These are phyloP conservation scores for Pseudocercospora cruenta DNA, from an alignment of 2,329 filamentous ascomycete species.

Conservation along the genomic window DNA sequence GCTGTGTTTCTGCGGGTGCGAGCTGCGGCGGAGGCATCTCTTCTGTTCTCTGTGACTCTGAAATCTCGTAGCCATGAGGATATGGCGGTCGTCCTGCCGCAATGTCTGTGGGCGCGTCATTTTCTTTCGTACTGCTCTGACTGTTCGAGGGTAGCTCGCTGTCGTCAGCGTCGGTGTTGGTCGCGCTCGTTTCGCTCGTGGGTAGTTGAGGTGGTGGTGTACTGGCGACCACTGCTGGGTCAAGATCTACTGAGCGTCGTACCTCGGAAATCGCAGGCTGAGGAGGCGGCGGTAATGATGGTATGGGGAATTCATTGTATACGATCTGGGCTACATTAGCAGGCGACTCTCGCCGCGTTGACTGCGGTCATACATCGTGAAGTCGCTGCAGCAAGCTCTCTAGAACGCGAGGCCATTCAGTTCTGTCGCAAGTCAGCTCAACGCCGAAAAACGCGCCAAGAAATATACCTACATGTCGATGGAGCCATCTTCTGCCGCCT, in stretches of 20 bases:
- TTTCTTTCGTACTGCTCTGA: slow-evolving; percentile 71
- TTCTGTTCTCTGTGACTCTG: slow-evolving; percentile 32
- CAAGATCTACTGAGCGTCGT: slow-evolving; percentile 28
- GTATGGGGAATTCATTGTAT: slow-evolving; percentile 74
- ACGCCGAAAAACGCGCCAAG: slow-evolving; percentile 29
- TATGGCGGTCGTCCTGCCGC: slow-evolving; percentile 39
- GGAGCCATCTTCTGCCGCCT: slow-evolving; percentile 61
- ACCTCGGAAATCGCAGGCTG: slow-evolving; percentile 40
- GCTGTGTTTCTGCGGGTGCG: slow-evolving; percentile 12
- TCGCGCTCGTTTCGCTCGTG: slow-evolving; percentile 33
- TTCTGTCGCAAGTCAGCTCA: slow-evolving; percentile 51
- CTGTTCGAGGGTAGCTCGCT: slow-evolving; percentile 33
- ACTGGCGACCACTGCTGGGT: slow-evolving; percentile 38
- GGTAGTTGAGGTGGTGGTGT: slow-evolving; percentile 40
- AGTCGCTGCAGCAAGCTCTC: slow-evolving; percentile 68
- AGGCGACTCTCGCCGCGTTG: slow-evolving; percentile 15
- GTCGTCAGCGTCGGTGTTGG: slow-evolving; percentile 19
- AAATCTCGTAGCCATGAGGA: slow-evolving; percentile 43
- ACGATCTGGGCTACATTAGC: slow-evolving; percentile 62
- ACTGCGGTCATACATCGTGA: slow-evolving; percentile 58
- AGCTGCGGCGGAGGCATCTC: slow-evolving; percentile 21
- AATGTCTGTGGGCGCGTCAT: slow-evolving; percentile 53
- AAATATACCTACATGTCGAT: slow-evolving; percentile 56
- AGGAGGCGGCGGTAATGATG: slow-evolving; percentile 55
- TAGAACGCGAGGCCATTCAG: slow-evolving; percentile 70